Conservation (phyloP, 1,139 yeast genomes). For the Debaryomyces psychrophilus region DNA sequence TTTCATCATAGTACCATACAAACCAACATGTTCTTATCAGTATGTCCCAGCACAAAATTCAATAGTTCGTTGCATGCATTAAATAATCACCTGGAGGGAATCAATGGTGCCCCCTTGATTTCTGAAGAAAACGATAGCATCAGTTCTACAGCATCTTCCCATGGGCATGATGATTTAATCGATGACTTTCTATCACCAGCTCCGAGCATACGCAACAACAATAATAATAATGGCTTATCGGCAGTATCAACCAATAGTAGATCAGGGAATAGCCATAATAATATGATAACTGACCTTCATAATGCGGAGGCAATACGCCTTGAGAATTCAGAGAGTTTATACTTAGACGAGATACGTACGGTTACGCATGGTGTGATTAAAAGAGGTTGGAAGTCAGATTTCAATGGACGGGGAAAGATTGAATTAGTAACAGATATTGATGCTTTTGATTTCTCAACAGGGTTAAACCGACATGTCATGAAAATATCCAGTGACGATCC, state of each 20-base stretch:
- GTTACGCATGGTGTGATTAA: conserved; percentile 79
- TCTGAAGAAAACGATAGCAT: background rate
- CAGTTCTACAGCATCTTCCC: conserved; percentile 23
- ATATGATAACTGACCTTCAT: background rate
- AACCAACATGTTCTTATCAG: conserved; percentile 28
- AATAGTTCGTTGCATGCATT: background rate
- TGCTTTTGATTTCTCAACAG: conserved; percentile 61
- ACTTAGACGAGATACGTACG: conserved; percentile 71
- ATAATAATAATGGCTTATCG: background rate
- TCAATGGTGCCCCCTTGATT: background rate
- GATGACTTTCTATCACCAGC: conserved; percentile 30
- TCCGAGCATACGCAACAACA: background rate
- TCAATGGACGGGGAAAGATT: conserved; percentile 70
- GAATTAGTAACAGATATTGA: conserved; percentile 74
- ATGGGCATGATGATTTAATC: conserved; percentile 31
- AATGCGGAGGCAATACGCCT: background rate
- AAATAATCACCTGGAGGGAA: conserved; percentile 5
- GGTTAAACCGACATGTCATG: conserved; percentile 37
- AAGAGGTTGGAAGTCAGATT: conserved; percentile 95
- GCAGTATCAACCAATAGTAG: background rate
- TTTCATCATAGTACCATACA: conserved; percentile 47
- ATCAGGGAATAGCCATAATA: background rate
- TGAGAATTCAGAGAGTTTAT: conserved; percentile 38
- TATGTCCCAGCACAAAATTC: conserved; percentile 9
- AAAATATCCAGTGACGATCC: conserved; percentile 32